These are phyloP conservation scores for Pachysolen tannophilus DNA, from an alignment of 805 yeast species.

Conservation along the genomic window DNA sequence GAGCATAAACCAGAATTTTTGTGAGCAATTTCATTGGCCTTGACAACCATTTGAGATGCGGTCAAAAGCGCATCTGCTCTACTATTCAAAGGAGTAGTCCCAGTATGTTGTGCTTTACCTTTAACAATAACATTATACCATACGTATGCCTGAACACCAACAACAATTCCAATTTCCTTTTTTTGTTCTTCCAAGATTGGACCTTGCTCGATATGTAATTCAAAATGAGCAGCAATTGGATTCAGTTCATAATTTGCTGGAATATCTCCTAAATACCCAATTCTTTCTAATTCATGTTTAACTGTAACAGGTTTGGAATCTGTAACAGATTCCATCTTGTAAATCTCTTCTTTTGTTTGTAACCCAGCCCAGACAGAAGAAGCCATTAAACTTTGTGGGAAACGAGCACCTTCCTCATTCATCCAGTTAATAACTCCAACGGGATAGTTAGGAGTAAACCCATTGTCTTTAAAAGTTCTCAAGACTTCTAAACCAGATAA, in stretches of 20 bases:
- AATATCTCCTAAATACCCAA: slow-evolving; percentile 51
- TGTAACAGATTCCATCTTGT: slow-evolving; percentile 43
- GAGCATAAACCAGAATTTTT: slow-evolving; percentile 46
- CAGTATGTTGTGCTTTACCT: slow-evolving; percentile 68
- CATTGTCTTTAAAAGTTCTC: slow-evolving; percentile 54
- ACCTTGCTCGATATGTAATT: slow-evolving; percentile 72
- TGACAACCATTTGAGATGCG: slow-evolving; percentile 47
- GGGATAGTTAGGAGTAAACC: slow-evolving; percentile 54
- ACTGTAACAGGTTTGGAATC: slow-evolving; percentile 44
- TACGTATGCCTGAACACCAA: slow-evolving; percentile 56
- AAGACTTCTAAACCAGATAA: slow-evolving; percentile 59
- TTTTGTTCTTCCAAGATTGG: slow-evolving; percentile 53
- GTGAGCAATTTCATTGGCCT: slow-evolving; percentile 47
- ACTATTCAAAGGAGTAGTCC: slow-evolving; percentile 58
- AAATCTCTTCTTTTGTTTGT: slow-evolving; percentile 37
- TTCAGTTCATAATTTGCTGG: slow-evolving; percentile 39
- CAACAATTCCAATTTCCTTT: slow-evolving; percentile 56
- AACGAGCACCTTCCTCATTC: slow-evolving; percentile 75
- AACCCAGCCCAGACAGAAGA: slow-evolving; percentile 61
- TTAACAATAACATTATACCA: slow-evolving; percentile 52
- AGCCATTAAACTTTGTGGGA: slow-evolving; percentile 61
- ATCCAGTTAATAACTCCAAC: slow-evolving; percentile 63
- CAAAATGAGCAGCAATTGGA: slow-evolving; percentile 64
- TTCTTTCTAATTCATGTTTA: slow-evolving; percentile 45
- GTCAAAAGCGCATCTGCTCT: slow-evolving; percentile 57